Evolutionary conservation across 805 yeast genomes (phyloP).

Genomic region (Saccharomycopsis selenospora): DNA sequence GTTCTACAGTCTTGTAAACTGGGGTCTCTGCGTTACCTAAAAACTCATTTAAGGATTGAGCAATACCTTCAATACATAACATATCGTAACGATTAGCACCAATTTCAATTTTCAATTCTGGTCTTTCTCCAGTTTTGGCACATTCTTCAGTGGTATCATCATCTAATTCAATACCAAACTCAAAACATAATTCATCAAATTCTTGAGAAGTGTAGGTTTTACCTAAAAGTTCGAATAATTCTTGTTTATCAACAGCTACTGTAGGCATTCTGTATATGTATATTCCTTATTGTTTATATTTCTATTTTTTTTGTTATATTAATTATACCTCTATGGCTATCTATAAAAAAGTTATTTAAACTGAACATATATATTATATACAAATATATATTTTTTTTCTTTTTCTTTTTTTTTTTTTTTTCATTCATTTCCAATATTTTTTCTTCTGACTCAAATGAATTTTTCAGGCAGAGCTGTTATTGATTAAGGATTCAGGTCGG

Average conservation of each 20-base stretch:
- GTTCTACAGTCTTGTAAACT: constrained; percentile 51
- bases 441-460: too few relatives aligned
- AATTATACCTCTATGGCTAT: too few relatives aligned
- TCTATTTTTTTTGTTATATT: neutral
- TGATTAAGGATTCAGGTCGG: too few relatives aligned
- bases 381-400: too few relatives aligned
- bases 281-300: neutral
- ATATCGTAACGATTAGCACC: constrained; percentile 98
- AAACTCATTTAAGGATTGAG: constrained; percentile 88
- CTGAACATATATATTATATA: too few relatives aligned
- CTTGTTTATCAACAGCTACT: constrained; percentile 89
- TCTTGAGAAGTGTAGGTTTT: constrained; percentile 69
- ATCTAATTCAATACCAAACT: constrained; percentile 94
- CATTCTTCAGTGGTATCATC: constrained; percentile 87
- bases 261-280: constrained; percentile 70
- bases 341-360: too few relatives aligned
- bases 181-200: constrained; percentile 95
- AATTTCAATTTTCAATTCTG: constrained; percentile 93
- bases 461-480: too few relatives aligned
- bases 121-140: constrained; percentile 70
- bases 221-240: constrained; percentile 76
- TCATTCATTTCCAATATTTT: too few relatives aligned
- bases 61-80: constrained; percentile 97
- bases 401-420: too few relatives aligned
- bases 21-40: constrained; percentile 67